Evolutionary conservation across 108 stramenopile genomes (phyloP).

Genomic region (Pelagomonas calceolata): DNA sequence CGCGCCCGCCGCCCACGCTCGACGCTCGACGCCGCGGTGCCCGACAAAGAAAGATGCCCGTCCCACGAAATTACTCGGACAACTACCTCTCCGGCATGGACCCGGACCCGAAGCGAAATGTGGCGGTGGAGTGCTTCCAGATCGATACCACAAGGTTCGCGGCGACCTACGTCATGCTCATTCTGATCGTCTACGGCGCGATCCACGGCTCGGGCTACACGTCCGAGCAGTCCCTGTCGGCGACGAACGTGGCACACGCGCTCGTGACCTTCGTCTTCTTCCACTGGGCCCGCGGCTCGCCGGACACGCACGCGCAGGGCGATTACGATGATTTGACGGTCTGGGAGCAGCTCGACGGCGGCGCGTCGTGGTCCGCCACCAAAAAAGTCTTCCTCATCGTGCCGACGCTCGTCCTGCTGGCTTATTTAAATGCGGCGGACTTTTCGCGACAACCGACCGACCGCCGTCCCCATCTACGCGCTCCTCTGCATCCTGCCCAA

Average conservation of each 20-base stretch:
- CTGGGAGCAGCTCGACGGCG: conserved; percentile 45
- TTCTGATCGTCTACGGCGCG: not conserved
- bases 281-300: conserved; percentile 45
- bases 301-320: conserved; percentile 38
- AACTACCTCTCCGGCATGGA: not conserved
- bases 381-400: conserved; percentile 42
- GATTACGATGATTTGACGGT: conserved; percentile 38
- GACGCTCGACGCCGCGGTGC: too few species aligned
- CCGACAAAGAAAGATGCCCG: too few species aligned
- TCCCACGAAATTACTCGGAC: too few species aligned
- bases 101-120: not conserved
- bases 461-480: conserved; percentile 14
- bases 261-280: conserved; percentile 27
- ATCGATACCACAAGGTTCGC: not conserved
- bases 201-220: not conserved
- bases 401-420: conserved; percentile 27
- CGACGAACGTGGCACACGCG: not conserved
- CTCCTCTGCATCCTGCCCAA: conserved; percentile 68
- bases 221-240: not conserved
- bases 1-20: too few species aligned
- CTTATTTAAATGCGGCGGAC: not conserved
- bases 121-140: not conserved
- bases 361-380: conserved; percentile 7
- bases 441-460: conserved; percentile 7
- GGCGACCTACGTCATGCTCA: not conserved